phyloP scores from a whole-genome alignment of 176 grass and related monocot species.

The Oryza rufipogon region DNA sequence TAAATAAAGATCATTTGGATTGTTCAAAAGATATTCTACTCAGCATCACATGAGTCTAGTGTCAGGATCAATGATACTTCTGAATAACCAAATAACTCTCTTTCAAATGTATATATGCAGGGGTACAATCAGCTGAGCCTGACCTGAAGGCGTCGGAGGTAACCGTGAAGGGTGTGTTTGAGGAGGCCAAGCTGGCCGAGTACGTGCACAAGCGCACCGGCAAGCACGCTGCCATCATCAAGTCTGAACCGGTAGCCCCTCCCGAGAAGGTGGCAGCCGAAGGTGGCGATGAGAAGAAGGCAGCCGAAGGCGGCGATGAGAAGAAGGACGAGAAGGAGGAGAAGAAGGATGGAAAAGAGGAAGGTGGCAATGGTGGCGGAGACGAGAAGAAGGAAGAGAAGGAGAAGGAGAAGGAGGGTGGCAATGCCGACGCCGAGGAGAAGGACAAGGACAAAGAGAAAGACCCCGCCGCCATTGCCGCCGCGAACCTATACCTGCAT shows the following conservation, averaged over 20 bases:
- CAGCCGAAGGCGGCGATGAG: constrained; percentile 49
- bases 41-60: background rate
- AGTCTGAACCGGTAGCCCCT: constrained; percentile 50
- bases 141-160: constrained; percentile 69
- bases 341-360: constrained; percentile 15
- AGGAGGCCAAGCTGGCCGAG: constrained; percentile 60
- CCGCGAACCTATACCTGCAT: constrained; percentile 49
- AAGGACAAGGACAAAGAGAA: constrained; percentile 56
- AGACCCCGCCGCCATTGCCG: constrained; percentile 24
- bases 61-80: background rate
- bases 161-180: constrained; percentile 76
- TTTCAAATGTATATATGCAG: constrained; percentile 45
- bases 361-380: background rate
- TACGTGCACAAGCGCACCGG: constrained; percentile 89
- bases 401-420: constrained; percentile 40
- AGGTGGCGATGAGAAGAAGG: constrained; percentile 51
- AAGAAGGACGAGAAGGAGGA: constrained; percentile 29
- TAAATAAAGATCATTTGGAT: background rate
- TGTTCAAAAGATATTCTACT: background rate
- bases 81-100: background rate
- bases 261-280: constrained; percentile 37
- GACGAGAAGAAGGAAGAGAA: constrained; percentile 48
- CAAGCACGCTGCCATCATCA: constrained; percentile 77
- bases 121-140: constrained; percentile 68
- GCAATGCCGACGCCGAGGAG: constrained; percentile 32